These are phyloP conservation scores for Sphagnum fallax DNA, from an alignment of 228 moss, liverwort and hornwort species.

Conservation along the genomic window DNA sequence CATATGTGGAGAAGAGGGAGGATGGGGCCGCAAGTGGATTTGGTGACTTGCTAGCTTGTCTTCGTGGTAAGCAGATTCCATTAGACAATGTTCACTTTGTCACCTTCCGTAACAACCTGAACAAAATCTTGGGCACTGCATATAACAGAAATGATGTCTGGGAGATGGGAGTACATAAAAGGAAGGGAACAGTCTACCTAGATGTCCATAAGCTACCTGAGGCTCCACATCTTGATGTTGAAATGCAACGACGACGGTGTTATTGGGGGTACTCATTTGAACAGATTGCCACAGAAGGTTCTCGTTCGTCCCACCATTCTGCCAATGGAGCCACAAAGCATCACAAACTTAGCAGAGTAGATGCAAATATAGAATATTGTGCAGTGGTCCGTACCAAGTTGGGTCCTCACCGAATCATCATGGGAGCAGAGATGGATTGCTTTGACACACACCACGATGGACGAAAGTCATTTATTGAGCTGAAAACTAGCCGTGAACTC, in stretches of 20 bases:
- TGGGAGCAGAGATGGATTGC: slow-evolving; percentile 99
- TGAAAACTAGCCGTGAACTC: slow-evolving; percentile 81
- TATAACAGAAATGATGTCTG: slow-evolving; percentile 81
- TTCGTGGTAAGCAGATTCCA: slow-evolving; percentile 74
- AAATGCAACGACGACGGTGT: slow-evolving; percentile 74
- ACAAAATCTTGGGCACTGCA: slow-evolving; percentile 98
- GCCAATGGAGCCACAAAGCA: slow-evolving; percentile 25
- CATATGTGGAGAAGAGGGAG: slow-evolving; percentile 83
- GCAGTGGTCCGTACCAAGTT: slow-evolving; percentile 91
- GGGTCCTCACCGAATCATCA: slow-evolving; percentile 91
- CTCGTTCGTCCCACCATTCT: slow-evolving; percentile 21
- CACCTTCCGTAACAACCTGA: slow-evolving; percentile 96
- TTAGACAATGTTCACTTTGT: slow-evolving; percentile 98
- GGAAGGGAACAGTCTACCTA: slow-evolving; percentile 77
- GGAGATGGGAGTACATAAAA: slow-evolving; percentile 99
- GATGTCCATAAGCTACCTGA: slow-evolving; percentile 81
- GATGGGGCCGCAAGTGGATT: slow-evolving; percentile 75
- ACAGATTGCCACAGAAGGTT: slow-evolving; percentile 65
- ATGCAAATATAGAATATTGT: slow-evolving; percentile 95
- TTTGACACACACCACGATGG: slow-evolving; percentile 72
- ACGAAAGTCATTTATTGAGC: slow-evolving; percentile 62
- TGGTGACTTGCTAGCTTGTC: slow-evolving; percentile 82
- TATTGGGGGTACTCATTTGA: slow-evolving; percentile 98
- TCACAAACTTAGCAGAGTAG: slow-evolving; percentile 27
- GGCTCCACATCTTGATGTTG: slow-evolving; percentile 58